Evolutionary conservation across 345 rosid genomes (phyloP).

Genomic region (Excoecaria agallocha): DNA sequence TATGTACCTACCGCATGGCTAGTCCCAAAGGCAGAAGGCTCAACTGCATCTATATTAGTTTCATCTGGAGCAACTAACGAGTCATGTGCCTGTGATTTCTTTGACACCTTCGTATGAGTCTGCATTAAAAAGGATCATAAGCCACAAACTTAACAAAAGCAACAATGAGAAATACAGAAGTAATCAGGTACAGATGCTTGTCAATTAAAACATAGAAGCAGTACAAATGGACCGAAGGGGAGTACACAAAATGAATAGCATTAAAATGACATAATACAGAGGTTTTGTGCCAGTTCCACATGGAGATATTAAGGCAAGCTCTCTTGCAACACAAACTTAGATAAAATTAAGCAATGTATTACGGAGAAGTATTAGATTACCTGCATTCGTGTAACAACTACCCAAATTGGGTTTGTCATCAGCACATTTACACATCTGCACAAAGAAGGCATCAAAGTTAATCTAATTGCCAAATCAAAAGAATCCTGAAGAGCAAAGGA

Average conservation of each 20-base stretch:
- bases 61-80: slow-evolving; percentile 42
- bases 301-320: slow-evolving; percentile 1
- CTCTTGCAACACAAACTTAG: not conserved
- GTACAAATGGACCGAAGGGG: not conserved
- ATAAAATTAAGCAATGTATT: not conserved
- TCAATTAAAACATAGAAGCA: not conserved
- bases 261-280: not conserved
- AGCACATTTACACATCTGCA: slow-evolving; percentile 87
- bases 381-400: slow-evolving; percentile 98
- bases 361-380: slow-evolving; percentile 37
- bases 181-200: not conserved
- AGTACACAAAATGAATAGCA: not conserved
- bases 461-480: slow-evolving; percentile 16
- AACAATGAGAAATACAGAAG: not conserved
- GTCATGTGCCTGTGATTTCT: slow-evolving; percentile 33
- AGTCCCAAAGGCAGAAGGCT: slow-evolving; percentile 69
- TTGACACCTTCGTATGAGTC: slow-evolving; percentile 69
- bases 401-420: slow-evolving; percentile 94
- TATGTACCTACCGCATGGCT: slow-evolving; percentile 54
- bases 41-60: slow-evolving; percentile 38
- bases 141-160: slow-evolving; percentile 1
- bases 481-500: not conserved
- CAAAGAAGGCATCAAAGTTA: slow-evolving; percentile 20
- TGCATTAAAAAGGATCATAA: slow-evolving; percentile 39
- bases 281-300: not conserved